Evolutionary conservation across 108 stramenopile species (phyloP).

Genomic region (Cylindrotheca fusiformis): DNA sequence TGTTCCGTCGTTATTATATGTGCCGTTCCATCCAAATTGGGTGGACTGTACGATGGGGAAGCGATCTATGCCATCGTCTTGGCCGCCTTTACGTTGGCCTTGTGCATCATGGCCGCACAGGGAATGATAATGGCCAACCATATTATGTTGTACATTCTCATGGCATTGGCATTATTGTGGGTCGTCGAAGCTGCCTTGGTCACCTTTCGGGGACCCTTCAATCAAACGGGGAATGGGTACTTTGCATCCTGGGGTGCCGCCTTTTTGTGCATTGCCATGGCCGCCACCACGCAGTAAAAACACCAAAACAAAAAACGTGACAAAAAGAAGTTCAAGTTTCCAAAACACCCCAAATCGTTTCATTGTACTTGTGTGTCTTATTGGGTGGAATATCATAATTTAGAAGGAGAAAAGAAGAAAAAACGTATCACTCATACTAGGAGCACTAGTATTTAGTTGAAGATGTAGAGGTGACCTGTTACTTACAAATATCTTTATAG

Average conservation of each 20-base stretch:
- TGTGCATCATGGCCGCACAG: slow-evolving; percentile 8
- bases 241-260: slow-evolving; percentile 39
- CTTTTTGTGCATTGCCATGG: neutral
- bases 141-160: slow-evolving; percentile 11
- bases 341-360: too few relatives aligned
- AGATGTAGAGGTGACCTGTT: too few relatives aligned
- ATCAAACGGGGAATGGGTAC: slow-evolving; percentile 51
- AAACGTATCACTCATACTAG: too few relatives aligned
- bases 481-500: too few relatives aligned
- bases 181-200: slow-evolving; percentile 38
- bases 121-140: neutral
- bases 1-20: slow-evolving; percentile 33
- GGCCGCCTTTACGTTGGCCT: slow-evolving; percentile 12
- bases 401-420: too few relatives aligned
- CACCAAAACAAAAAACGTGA: too few relatives aligned
- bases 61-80: slow-evolving; percentile 37
- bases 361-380: too few relatives aligned
- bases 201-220: slow-evolving; percentile 55
- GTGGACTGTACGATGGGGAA: slow-evolving; percentile 16
- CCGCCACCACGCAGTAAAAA: too few relatives aligned
- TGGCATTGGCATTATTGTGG: slow-evolving; percentile 37
- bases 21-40: slow-evolving; percentile 19
- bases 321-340: too few relatives aligned
- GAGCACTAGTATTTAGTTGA: too few relatives aligned
- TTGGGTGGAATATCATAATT: too few relatives aligned